A percentile compares a stretch with the other conserved stretches of the same genome.
Conservation (phyloP, 2,329 filamentous ascomycete genomes). For the Colletotrichum lupini region DNA sequence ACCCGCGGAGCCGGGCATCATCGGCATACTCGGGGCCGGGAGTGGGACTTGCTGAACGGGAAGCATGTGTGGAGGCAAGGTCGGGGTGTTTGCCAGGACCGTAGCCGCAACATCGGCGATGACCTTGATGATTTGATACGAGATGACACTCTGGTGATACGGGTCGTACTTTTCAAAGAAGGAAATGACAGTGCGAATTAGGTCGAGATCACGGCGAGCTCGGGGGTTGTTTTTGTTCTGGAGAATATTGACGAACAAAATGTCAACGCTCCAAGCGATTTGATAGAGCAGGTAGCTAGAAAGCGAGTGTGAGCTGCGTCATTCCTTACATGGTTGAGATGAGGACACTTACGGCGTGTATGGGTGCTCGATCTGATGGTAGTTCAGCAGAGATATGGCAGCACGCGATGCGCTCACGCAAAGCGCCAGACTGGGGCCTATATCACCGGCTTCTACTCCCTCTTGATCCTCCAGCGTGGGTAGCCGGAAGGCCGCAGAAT, state of each 20-base stretch:
- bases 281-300: conserved; percentile 24
- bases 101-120: conserved; percentile 25
- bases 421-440: conserved; percentile 11
- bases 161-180: conserved; percentile 33
- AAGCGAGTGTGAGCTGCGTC: background rate
- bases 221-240: conserved; percentile 24
- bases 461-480: conserved; percentile 21
- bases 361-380: conserved; percentile 23
- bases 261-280: conserved; percentile 29
- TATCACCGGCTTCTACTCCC: conserved; percentile 8
- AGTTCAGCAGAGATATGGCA: conserved; percentile 29
- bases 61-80: conserved; percentile 28
- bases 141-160: conserved; percentile 2
- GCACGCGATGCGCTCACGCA: conserved; percentile 27
- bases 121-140: conserved; percentile 24
- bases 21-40: background rate
- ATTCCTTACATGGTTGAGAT: background rate
- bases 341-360: conserved; percentile 14
- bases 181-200: conserved; percentile 26
- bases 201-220: conserved; percentile 27
- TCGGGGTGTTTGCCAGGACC: conserved; percentile 30
- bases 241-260: conserved; percentile 28
- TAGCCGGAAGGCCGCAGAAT: conserved; percentile 24
- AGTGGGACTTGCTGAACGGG: background rate
- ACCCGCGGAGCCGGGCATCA: background rate